These are phyloP conservation scores for Whalleya microplaca DNA, from an alignment of 2,329 filamentous ascomycete genomes.

Conservation along the genomic window DNA sequence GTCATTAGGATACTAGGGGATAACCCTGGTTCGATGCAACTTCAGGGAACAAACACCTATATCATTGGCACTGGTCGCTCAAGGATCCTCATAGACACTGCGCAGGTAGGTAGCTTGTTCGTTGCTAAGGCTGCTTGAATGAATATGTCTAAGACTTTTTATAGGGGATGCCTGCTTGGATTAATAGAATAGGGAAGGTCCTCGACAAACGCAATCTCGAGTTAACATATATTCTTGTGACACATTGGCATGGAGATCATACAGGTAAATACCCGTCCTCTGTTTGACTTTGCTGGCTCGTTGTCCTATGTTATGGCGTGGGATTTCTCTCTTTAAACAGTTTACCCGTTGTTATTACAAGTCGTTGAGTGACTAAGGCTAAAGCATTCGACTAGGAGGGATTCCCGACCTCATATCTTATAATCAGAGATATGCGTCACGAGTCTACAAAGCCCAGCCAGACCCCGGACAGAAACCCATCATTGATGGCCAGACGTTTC, in stretches of 20 bases:
- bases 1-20: conserved; percentile 8
- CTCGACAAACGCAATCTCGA: conserved; percentile 56
- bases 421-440: conserved; percentile 58
- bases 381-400: conserved; percentile 76
- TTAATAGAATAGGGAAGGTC: conserved; percentile 50
- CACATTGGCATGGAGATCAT: conserved; percentile 71
- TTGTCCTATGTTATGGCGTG: too few relatives aligned
- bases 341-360: too few relatives aligned
- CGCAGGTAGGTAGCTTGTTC: conserved; percentile 27
- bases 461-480: conserved; percentile 55
- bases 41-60: conserved; percentile 65
- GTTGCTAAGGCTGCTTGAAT: conserved; percentile 36
- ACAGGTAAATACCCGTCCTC: conserved; percentile 40
- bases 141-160: too few relatives aligned
- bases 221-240: conserved; percentile 59
- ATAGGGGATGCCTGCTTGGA: conserved; percentile 58
- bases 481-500: conserved; percentile 53
- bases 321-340: too few relatives aligned
- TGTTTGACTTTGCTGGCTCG: too few relatives aligned
- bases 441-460: conserved; percentile 68
- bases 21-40: conserved; percentile 12
- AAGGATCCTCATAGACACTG: conserved; percentile 69
- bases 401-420: conserved; percentile 67
- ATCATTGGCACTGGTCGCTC: conserved; percentile 60
- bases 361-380: too few relatives aligned